Evolutionary conservation across 192 early-diverging fungal species (phyloP).

Genomic region (Backusella morwellensis): DNA sequence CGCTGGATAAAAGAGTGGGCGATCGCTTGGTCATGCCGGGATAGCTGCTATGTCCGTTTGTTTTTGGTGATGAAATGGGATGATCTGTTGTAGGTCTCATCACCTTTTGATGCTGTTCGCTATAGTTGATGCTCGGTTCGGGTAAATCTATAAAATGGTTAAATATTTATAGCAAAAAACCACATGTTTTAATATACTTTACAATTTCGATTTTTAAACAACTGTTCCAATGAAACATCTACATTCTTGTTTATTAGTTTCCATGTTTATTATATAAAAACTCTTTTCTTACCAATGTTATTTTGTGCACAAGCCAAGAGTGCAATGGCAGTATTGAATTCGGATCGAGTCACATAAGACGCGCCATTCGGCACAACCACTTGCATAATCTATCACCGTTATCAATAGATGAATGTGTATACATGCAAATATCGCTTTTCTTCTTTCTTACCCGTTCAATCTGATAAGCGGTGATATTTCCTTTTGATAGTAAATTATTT

Average conservation of each 20-base stretch:
- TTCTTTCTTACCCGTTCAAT: constrained; percentile 43
- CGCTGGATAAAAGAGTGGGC: background rate
- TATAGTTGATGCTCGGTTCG: background rate
- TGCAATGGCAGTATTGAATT: constrained; percentile 72
- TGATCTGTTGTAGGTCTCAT: constrained; percentile 40
- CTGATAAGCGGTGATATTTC: constrained; percentile 37
- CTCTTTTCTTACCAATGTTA: constrained; percentile 54
- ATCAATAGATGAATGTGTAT: too few relatives aligned
- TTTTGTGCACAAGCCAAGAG: constrained; percentile 72
- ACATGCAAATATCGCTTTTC: too few relatives aligned
- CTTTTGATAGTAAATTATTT: constrained; percentile 40
- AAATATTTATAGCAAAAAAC: background rate
- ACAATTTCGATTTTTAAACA: constrained; percentile 61
- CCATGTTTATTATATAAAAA: background rate
- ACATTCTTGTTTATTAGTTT: background rate
- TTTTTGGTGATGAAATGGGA: constrained; percentile 29
- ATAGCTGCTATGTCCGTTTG: constrained; percentile 45
- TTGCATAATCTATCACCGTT: constrained; percentile 43
- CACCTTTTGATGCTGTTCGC: background rate
- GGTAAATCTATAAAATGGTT: constrained; percentile 3
- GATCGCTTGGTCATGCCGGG: constrained; percentile 2
- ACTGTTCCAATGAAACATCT: constrained; percentile 60
- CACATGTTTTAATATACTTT: constrained; percentile 3
- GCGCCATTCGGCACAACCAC: constrained; percentile 45
- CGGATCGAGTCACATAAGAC: constrained; percentile 54